phyloP scores from a whole-genome alignment of 129 eudicot genomes.

The Pulicaria dysenterica region DNA sequence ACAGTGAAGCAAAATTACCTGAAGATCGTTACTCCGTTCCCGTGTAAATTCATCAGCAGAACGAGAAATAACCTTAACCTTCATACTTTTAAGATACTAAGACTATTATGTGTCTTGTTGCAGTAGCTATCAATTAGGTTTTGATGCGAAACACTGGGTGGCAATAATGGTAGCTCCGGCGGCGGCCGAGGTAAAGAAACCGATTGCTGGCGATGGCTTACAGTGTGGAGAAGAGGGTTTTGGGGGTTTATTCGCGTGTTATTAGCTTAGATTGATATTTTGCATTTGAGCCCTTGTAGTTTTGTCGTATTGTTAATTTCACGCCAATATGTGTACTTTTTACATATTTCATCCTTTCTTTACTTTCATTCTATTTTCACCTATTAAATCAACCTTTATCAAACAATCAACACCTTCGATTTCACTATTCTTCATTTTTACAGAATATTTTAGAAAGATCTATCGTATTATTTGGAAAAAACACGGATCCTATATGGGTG shows the following conservation, averaged over 20 bases:
- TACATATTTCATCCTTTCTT: no score
- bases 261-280: no score
- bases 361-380: no score
- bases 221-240: not conserved
- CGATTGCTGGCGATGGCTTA: not conserved
- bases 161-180: not conserved
- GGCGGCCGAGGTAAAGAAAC: not conserved
- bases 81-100: slow-evolving; percentile 42
- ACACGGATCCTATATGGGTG: no score
- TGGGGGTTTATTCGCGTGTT: not conserved
- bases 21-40: slow-evolving; percentile 90
- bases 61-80: slow-evolving; percentile 82
- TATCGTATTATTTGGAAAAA: no score
- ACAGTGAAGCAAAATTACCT: slow-evolving; percentile 39
- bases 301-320: no score
- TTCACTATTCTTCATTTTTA: no score
- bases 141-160: not conserved
- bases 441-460: no score
- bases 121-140: not conserved
- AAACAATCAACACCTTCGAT: no score
- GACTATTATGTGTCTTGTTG: not conserved
- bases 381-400: no score
- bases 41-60: slow-evolving; percentile 91
- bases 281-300: no score
- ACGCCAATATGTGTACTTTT: no score